Percentiles rank a stretch among this genome's conserved stretches.
Evolutionary conservation across 371 early-diverging fungal genomes (phyloP).

Genomic region (Mortierella polycephala): DNA sequence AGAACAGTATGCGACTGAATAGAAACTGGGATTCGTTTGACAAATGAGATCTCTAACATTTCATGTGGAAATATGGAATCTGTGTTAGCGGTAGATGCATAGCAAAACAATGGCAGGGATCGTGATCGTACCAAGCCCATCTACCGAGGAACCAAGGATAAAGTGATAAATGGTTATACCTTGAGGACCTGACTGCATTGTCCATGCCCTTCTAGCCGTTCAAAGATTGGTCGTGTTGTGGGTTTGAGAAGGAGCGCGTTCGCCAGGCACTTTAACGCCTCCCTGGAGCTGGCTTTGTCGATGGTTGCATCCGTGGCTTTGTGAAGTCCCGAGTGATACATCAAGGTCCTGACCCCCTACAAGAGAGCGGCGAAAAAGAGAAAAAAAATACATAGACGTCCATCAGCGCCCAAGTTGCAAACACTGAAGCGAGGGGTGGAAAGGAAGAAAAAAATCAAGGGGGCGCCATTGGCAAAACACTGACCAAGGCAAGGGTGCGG

Average conservation of each 20-base stretch:
- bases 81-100: too few relatives aligned
- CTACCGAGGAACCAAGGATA: background rate
- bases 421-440: background rate
- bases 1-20: conserved; percentile 64
- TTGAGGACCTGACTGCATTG: conserved; percentile 54
- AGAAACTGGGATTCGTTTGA: conserved; percentile 67
- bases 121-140: too few relatives aligned
- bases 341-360: conserved; percentile 42
- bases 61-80: background rate
- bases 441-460: conserved; percentile 13
- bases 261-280: conserved; percentile 69
- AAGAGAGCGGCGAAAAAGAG: background rate
- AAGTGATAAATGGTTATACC: conserved; percentile 3
- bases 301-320: conserved; percentile 15
- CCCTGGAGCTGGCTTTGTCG: conserved; percentile 44
- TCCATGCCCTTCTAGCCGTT: conserved; percentile 56
- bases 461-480: conserved; percentile 2
- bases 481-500: conserved; percentile 3
- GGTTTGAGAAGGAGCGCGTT: conserved; percentile 65
- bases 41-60: conserved; percentile 36
- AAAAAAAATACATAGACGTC: background rate
- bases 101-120: too few relatives aligned
- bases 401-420: background rate
- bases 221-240: conserved; percentile 57
- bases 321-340: conserved; percentile 41